These are phyloP conservation scores for Penicillium pulvis DNA, from an alignment of 495 filamentous ascomycete species.

Conservation along the genomic window DNA sequence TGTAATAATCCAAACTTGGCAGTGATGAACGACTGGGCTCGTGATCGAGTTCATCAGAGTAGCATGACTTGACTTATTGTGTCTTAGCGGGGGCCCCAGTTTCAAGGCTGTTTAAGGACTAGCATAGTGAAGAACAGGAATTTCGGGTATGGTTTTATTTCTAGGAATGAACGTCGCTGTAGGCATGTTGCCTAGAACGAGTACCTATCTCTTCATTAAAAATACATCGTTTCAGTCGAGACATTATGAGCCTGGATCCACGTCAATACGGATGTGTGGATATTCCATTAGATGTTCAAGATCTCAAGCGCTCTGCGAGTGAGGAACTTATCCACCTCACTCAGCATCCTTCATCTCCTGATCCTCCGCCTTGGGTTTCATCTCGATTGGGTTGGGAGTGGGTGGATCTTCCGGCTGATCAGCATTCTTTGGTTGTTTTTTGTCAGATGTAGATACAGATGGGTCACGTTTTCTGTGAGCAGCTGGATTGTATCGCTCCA, in stretches of 20 bases:
- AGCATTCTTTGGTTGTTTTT: constrained; percentile 57
- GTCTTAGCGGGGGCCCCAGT: too few relatives aligned
- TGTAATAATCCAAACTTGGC: not conserved
- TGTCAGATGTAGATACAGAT: constrained; percentile 53
- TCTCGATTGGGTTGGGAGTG: not conserved
- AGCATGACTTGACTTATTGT: too few relatives aligned
- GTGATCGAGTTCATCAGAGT: not conserved
- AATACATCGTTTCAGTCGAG: not conserved
- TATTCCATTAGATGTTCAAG: not conserved
- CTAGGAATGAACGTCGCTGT: not conserved
- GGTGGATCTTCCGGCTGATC: constrained; percentile 58
- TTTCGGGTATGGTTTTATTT: not conserved
- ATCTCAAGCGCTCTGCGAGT: not conserved
- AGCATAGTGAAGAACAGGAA: not conserved
- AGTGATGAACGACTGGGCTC: not conserved
- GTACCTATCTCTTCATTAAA: not conserved
- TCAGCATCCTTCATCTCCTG: not conserved
- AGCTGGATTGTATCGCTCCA: constrained; percentile 54
- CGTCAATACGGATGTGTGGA: too few relatives aligned
- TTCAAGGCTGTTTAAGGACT: not conserved
- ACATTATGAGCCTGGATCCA: not conserved
- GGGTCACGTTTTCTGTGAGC: constrained; percentile 51
- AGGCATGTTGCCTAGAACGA: not conserved
- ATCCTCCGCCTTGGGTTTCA: not conserved
- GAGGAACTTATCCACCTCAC: not conserved